These are phyloP conservation scores for Amanita subjunquillea DNA, from an alignment of 768 basidiomycete species.

Conservation along the genomic window DNA sequence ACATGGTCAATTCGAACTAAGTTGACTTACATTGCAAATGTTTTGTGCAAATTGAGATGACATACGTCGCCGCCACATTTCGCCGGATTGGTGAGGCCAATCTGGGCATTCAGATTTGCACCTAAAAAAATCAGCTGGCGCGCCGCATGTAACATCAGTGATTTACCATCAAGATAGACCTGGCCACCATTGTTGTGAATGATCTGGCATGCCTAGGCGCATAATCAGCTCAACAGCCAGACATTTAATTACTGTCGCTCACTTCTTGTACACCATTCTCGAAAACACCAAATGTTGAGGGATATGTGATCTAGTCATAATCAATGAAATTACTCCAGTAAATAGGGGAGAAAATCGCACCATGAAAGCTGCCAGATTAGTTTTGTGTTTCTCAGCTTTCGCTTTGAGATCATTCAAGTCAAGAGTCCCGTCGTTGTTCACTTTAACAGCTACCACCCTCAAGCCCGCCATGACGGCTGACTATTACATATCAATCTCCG, in stretches of 20 bases:
- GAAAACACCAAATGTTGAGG: slow-evolving; percentile 96
- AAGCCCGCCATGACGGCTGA: slow-evolving; percentile 96
- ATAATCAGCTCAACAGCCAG: background rate
- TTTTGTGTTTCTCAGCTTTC: slow-evolving; percentile 87
- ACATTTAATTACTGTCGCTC: slow-evolving; percentile 9
- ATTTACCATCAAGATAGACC: slow-evolving; percentile 85
- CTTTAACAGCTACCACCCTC: slow-evolving; percentile 94
- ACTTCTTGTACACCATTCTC: slow-evolving; percentile 81
- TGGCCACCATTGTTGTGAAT: slow-evolving; percentile 94
- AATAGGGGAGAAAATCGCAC: slow-evolving; percentile 21
- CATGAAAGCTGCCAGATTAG: slow-evolving; percentile 94
- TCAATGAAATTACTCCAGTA: background rate
- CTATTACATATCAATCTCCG: slow-evolving; percentile 27
- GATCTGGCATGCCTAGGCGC: slow-evolving; percentile 71
- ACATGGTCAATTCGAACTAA: slow-evolving; percentile 1
- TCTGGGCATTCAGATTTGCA: slow-evolving; percentile 91
- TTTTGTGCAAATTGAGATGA: slow-evolving; percentile 97
- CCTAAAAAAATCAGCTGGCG: slow-evolving; percentile 22
- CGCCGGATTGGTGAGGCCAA: slow-evolving; percentile 87
- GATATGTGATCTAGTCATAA: slow-evolving; percentile 76
- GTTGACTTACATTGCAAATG: slow-evolving; percentile 76
- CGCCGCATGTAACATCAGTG: background rate
- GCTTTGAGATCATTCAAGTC: slow-evolving; percentile 77
- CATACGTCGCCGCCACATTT: slow-evolving; percentile 97
- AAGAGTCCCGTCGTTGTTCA: slow-evolving; percentile 75